These are phyloP conservation scores for sweet orange (Citrus sinensis) DNA, from an alignment of 345 rosid genomes.

Conservation along the genomic window DNA sequence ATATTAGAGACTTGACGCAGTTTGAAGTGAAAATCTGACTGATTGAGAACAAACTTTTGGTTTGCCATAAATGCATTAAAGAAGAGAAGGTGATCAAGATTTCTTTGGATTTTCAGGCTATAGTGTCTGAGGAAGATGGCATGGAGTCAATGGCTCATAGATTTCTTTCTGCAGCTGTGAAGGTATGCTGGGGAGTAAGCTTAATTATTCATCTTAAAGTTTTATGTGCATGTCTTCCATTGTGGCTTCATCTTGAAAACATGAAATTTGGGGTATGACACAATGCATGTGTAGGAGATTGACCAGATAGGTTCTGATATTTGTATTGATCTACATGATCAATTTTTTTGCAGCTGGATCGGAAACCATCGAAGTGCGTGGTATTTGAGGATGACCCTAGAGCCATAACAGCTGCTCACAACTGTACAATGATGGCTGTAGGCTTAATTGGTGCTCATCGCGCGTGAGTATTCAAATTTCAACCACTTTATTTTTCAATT, in stretches of 20 bases:
- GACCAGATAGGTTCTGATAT: not conserved
- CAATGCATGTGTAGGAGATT: not conserved
- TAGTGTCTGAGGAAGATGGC: slow-evolving; percentile 93
- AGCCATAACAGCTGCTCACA: slow-evolving; percentile 89
- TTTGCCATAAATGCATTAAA: slow-evolving; percentile 1
- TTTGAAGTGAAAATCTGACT: not conserved
- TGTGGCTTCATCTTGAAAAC: not conserved
- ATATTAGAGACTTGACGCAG: not conserved
- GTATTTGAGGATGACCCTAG: slow-evolving; percentile 95
- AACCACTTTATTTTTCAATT: not conserved
- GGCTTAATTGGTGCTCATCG: slow-evolving; percentile 86
- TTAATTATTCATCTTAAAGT: not conserved
- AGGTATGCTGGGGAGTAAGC: slow-evolving; percentile 39
- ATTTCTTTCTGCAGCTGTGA: slow-evolving; percentile 89
- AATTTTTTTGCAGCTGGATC: slow-evolving; percentile 63
- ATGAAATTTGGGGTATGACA: not conserved
- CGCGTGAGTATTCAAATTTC: slow-evolving; percentile 48
- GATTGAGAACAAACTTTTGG: not conserved
- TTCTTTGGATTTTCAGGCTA: slow-evolving; percentile 45
- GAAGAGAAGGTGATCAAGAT: not conserved
- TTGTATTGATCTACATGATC: slow-evolving; percentile 9
- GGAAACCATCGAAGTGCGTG: slow-evolving; percentile 92
- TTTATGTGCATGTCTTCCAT: not conserved
- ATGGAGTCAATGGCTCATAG: slow-evolving; percentile 95
- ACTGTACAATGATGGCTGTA: slow-evolving; percentile 97